Percentiles rank a stretch among this genome's conserved stretches.
These are phyloP conservation scores for Apiotrichum porosum DNA, from an alignment of 1,284 basidiomycete genomes.

Conservation along the genomic window DNA sequence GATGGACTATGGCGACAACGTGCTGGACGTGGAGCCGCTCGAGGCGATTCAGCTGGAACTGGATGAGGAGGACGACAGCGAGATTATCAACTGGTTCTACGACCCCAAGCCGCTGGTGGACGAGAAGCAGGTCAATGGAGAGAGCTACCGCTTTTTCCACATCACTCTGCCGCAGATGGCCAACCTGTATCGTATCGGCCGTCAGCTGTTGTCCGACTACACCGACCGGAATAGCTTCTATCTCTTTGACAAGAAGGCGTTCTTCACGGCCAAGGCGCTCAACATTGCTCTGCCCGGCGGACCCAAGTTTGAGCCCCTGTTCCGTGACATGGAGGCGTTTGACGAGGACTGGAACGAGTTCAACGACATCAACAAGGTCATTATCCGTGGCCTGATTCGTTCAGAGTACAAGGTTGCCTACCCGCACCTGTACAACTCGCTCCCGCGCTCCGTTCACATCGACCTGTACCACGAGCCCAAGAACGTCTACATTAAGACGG, in stretches of 20 bases:
- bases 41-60: constrained; percentile 97
- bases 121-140: constrained; percentile 80
- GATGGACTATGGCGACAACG: constrained; percentile 96
- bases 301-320: constrained; percentile 91
- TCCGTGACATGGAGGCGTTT: constrained; percentile 89
- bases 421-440: constrained; percentile 97
- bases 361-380: constrained; percentile 99
- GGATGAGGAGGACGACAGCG: constrained; percentile 85
- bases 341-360: constrained; percentile 99
- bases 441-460: constrained; percentile 90
- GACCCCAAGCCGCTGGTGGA: constrained; percentile 92
- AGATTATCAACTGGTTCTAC: constrained; percentile 99
- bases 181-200: constrained; percentile 90
- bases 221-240: constrained; percentile 85
- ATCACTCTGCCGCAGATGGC: constrained; percentile 91
- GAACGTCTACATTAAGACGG: constrained; percentile 97
- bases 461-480: constrained; percentile 91
- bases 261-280: constrained; percentile 96
- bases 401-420: constrained; percentile 99
- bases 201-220: constrained; percentile 87
- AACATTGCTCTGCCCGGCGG: constrained; percentile 99
- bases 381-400: constrained; percentile 96
- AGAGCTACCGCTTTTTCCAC: constrained; percentile 91
- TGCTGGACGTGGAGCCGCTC: constrained; percentile 94
- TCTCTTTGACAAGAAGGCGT: constrained; percentile 94